A percentile compares a stretch with the other conserved stretches of the same genome.
Conservation (phyloP, 2,329 filamentous ascomycete species). For the Graphilbum ipis-grandicollis region DNA sequence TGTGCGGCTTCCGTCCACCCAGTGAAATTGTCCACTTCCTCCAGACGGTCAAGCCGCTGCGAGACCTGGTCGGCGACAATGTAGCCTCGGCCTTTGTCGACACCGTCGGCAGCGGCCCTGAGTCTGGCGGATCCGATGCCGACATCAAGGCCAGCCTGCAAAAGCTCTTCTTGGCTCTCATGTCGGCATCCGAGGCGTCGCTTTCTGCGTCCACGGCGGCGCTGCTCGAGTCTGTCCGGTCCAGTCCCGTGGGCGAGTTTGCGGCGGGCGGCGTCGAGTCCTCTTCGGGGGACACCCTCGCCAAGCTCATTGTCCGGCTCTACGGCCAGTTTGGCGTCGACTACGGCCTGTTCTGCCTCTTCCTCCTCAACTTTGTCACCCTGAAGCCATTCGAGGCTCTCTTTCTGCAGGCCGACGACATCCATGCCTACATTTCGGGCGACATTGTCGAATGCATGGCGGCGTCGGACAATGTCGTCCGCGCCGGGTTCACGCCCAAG, state of each 20-base stretch:
- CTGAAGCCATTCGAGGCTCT: constrained; percentile 81
- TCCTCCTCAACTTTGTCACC: constrained; percentile 92
- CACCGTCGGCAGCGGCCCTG: too few relatives aligned
- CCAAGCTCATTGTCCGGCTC: constrained; percentile 60
- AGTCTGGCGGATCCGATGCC: constrained; percentile 14
- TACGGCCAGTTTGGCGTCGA: constrained; percentile 76
- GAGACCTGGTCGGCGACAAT: constrained; percentile 47
- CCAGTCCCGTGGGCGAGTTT: constrained; percentile 41
- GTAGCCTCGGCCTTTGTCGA: constrained; percentile 40
- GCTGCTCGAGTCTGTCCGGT: constrained; percentile 53
- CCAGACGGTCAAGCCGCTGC: constrained; percentile 35
- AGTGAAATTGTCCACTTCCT: constrained; percentile 78
- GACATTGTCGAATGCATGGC: constrained; percentile 99
- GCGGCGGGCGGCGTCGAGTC: constrained; percentile 54
- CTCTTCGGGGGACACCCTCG: constrained; percentile 51
- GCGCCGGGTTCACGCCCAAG: constrained; percentile 92
- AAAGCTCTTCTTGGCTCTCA: constrained; percentile 58
- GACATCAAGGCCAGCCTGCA: constrained; percentile 68
- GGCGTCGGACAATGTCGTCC: constrained; percentile 94
- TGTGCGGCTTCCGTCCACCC: constrained; percentile 87
- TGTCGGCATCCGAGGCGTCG: constrained; percentile 55
- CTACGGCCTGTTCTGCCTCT: constrained; percentile 85
- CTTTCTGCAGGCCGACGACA: constrained; percentile 92
- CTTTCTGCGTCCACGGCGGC: constrained; percentile 47
- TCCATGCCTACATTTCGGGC: constrained; percentile 83